Evolutionary conservation across 805 yeast species (phyloP).

Genomic region (Starmerella stigmatis): DNA sequence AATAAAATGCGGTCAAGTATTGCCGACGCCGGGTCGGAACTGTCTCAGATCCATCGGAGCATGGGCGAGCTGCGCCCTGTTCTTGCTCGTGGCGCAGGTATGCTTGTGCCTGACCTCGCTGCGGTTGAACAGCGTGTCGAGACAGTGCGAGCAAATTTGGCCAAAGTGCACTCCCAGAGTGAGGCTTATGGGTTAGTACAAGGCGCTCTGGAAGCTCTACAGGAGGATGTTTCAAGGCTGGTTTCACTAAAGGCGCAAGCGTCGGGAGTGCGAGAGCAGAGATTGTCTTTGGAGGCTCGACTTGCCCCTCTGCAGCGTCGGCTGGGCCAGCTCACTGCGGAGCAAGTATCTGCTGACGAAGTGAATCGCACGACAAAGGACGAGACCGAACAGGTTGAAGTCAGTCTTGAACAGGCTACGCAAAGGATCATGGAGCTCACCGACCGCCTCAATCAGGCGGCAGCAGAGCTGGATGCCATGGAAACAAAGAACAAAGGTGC

Average conservation of each 20-base stretch:
- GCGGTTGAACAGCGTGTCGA: slow-evolving; percentile 1
- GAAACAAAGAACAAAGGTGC: not conserved
- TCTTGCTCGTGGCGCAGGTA: not conserved
- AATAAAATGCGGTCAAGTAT: not conserved
- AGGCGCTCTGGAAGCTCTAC: not conserved
- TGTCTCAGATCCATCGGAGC: not conserved
- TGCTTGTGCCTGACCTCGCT: not conserved
- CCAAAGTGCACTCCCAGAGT: not conserved
- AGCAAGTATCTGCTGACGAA: not conserved
- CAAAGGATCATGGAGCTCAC: not conserved
- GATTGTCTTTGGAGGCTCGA: not conserved
- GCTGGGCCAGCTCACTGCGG: not conserved
- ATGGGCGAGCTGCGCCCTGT: slow-evolving; percentile 1
- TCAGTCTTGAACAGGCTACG: not conserved
- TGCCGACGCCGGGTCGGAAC: not conserved
- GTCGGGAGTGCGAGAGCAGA: not conserved
- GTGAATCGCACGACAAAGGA: not conserved
- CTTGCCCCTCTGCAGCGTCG: not conserved
- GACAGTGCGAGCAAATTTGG: not conserved
- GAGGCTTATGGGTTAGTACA: not conserved
- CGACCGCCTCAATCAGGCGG: not conserved
- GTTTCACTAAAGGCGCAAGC: not conserved
- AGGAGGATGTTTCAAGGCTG: not conserved
- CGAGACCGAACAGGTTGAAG: not conserved
- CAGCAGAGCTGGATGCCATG: not conserved